These are phyloP conservation scores for Colletotrichum gigasporum DNA, from an alignment of 2,329 filamentous ascomycete species.

Conservation along the genomic window DNA sequence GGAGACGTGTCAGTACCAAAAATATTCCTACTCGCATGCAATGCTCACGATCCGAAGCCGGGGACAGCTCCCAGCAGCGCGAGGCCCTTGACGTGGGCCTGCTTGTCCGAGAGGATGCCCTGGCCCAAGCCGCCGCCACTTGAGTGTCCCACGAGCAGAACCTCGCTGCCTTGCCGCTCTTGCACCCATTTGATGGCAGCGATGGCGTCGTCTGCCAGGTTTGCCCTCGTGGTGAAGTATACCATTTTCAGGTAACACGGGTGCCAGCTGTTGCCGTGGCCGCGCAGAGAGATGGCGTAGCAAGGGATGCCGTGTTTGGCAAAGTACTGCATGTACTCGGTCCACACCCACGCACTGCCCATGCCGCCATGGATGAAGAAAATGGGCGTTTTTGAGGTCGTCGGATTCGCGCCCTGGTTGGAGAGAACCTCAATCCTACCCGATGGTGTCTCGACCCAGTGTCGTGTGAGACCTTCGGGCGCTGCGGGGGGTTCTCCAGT, in stretches of 20 bases:
- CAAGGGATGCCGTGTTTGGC: slow-evolving; percentile 53
- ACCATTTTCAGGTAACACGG: slow-evolving; percentile 58
- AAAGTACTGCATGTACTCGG: slow-evolving; percentile 60
- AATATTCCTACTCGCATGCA: too few relatives aligned
- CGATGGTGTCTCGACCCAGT: slow-evolving; percentile 52
- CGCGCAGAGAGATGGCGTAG: slow-evolving; percentile 62
- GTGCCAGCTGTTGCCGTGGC: slow-evolving; percentile 62
- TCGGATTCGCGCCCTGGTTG: slow-evolving; percentile 41
- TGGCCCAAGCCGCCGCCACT: slow-evolving; percentile 61
- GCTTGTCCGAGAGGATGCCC: slow-evolving; percentile 53
- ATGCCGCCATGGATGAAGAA: slow-evolving; percentile 66
- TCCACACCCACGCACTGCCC: slow-evolving; percentile 62
- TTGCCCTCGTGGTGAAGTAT: slow-evolving; percentile 52
- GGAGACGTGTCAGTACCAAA: background rate
- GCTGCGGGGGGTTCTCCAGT: slow-evolving; percentile 38
- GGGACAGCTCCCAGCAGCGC: slow-evolving; percentile 58
- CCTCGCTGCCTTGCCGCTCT: slow-evolving; percentile 40
- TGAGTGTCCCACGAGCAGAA: slow-evolving; percentile 60
- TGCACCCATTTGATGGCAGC: slow-evolving; percentile 51
- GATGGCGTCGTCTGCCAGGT: slow-evolving; percentile 55
- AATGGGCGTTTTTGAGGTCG: slow-evolving; percentile 44
- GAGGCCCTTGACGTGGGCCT: slow-evolving; percentile 52
- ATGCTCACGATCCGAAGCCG: slow-evolving; percentile 55
- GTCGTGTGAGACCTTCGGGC: slow-evolving; percentile 52
- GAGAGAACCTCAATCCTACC: slow-evolving; percentile 61